Base-by-base conservation (phyloP, 1,284 basidiomycete genomes). In the Microbotryum saponariae region DNA sequence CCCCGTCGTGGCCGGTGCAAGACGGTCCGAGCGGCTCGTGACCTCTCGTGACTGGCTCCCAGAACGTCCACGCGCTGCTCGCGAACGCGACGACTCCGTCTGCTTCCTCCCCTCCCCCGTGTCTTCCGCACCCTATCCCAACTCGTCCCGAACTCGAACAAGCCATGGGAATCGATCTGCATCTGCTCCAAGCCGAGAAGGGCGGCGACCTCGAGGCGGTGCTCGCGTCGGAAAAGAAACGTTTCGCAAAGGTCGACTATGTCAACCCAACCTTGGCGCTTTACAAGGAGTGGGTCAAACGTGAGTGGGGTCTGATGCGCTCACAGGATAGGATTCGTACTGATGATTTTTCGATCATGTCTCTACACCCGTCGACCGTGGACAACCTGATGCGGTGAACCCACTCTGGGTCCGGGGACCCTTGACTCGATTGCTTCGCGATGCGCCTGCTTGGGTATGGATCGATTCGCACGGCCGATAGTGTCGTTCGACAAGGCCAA, bases 121-220 rank as follows among this genome's bases (percentile, higher is more conserved):
- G 37, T 42, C 5, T 18, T 16, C 16, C 37, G 5, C 37, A 42
- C 2, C 16, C 14, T 6, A 42, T 16, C 37, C 1, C 37, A 42
- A 9, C 31, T 18, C 37, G 16, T 42, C 37, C 12, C 37, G 37
- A 42, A 18, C 12, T 42, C 37, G 6, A 42, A 12, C 37, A 18
- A 31, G 37, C 12, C 16, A 69, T 69, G 67, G 67, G 67, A 23
- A 71, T 72, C 60, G 71, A 72, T 51, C 54, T 71, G 23, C 65
- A 60, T 16, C 62, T 68, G 20, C 65, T 72, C 37, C 70, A 71
- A 51, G 64, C 66, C 47, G 64, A 68, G 52, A 77, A 77, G 70
- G 96, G 94, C 46, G 96, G 94, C 54, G 89, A 97, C 78, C 86
- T 92, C n/a, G 86, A 90, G 71, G 82, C 87, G 73, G 93, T 98